Percentiles rank a stretch among this genome's conserved stretches.
Evolutionary conservation across 805 yeast genomes (phyloP).

Genomic region (Lipomyces sp.): DNA sequence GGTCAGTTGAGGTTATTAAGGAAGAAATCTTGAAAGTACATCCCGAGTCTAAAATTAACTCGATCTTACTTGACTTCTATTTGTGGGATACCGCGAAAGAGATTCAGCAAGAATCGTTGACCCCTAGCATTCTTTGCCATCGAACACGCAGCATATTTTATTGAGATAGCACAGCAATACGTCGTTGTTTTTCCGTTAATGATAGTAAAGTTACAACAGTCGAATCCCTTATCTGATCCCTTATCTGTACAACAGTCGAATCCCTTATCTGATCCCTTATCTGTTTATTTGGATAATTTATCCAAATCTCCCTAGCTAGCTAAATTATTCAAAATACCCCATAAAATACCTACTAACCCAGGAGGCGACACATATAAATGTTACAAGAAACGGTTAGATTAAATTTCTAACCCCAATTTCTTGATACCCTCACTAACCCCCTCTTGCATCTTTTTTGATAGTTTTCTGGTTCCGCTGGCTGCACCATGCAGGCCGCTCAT

Average conservation of each 20-base stretch:
- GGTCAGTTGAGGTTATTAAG: constrained; percentile 42
- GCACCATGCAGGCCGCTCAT: constrained; percentile 10
- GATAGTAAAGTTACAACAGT: no score
- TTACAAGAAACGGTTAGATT: neutral
- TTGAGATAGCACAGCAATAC: constrained; percentile 1
- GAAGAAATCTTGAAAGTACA: constrained; percentile 29
- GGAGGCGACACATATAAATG: no score
- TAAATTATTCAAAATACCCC: neutral
- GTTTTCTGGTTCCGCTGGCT: constrained; percentile 13
- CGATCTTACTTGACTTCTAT: constrained; percentile 44
- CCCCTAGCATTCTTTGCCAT: constrained; percentile 37
- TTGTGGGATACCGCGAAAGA: constrained; percentile 47
- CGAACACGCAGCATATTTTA: constrained; percentile 39
- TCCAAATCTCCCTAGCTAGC: no score
- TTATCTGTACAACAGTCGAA: no score
- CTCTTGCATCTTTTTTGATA: constrained; percentile 8
- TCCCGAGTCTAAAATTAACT: constrained; percentile 34
- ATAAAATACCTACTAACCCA: neutral
- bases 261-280: no score
- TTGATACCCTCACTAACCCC: constrained; percentile 6
- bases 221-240: no score
- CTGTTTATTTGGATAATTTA: no score
- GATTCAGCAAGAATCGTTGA: constrained; percentile 32
- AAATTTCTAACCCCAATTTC: constrained; percentile 7
- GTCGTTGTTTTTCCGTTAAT: neutral